Evolutionary conservation across 2,329 filamentous ascomycete species (phyloP), one percentile per base, ranked within the genome.

Genomic region (Talaromyces atroroseus): DNA sequence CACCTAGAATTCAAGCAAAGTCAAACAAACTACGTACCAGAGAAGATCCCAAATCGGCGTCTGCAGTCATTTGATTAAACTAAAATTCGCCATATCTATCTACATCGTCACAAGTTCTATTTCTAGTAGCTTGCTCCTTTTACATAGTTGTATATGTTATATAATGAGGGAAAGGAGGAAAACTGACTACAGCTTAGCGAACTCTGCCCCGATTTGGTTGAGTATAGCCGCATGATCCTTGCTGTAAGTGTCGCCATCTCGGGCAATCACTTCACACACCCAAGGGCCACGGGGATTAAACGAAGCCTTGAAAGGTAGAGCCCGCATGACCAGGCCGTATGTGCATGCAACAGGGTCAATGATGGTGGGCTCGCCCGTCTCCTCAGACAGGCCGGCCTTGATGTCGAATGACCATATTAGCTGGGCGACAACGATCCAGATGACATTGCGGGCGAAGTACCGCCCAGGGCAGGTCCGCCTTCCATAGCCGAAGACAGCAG

Each of bases 331-430:
- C 12, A 60, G 48, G 16, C 59, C 57, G 40, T 58, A 55, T 5
- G 59, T 58, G 21, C 51, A 61, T 29, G 54, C 59, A 56, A 56
- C 7, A 1, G 60, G 54, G 34, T 60, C 54, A 56, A 60, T 52
- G 3, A 14, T 14, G 12, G 48, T 18, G 8, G 26, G 14, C 23
- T 54, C 23, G 2, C 59, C 56, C 7, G 56, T 60, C 45, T 58
- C 52, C 14, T 52, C 54, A 14, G 49, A 61, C 45, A 54, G 42
- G 10, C 46, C 50, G 20, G 55, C 44, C 16, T 59, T 54, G 51
- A 71, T 62, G 23, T 68, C 62, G 36, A 69, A 72, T 26, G 64
- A 62, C 68, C 68, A 71, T 10, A 73, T 32, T 6, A 68, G 52
- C 4, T 64, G 62, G 18, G 65, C 65, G 10, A 72, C 59, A 6